phyloP scores from a whole-genome alignment of 2,329 filamentous ascomycete genomes.

The Calonectria pteridis region DNA sequence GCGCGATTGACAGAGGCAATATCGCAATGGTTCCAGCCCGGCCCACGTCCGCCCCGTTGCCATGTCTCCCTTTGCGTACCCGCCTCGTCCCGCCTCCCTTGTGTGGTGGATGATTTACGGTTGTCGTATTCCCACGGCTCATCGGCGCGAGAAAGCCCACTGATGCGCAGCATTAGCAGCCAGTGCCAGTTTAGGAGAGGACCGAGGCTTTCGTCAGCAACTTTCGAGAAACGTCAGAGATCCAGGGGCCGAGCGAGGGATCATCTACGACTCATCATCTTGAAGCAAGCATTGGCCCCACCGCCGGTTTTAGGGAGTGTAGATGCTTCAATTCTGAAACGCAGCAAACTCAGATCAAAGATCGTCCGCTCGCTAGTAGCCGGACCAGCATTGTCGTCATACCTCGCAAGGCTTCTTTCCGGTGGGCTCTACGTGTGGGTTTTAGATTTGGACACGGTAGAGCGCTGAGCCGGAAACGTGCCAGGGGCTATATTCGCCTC shows the following conservation, averaged over 20 bases:
- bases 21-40: slow-evolving; percentile 1
- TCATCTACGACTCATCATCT: slow-evolving; percentile 33
- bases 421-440: slow-evolving; percentile 19
- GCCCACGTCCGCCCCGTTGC: neutral
- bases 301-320: slow-evolving; percentile 31
- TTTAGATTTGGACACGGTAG: slow-evolving; percentile 19
- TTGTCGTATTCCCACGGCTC: slow-evolving; percentile 29
- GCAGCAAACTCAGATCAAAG: slow-evolving; percentile 36
- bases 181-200: slow-evolving; percentile 31
- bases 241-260: slow-evolving; percentile 34
- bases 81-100: slow-evolving; percentile 17
- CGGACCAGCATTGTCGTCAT: slow-evolving; percentile 22
- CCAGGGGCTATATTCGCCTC: neutral
- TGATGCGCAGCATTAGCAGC: slow-evolving; percentile 30
- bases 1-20: slow-evolving; percentile 1
- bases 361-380: slow-evolving; percentile 36
- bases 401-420: slow-evolving; percentile 34
- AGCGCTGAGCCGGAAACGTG: neutral
- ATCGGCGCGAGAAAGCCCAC: slow-evolving; percentile 35
- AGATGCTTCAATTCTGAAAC: slow-evolving; percentile 43
- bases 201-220: slow-evolving; percentile 41
- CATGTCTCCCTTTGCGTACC: neutral
- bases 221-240: slow-evolving; percentile 33
- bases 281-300: slow-evolving; percentile 31
- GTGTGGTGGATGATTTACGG: slow-evolving; percentile 20